A percentile compares a stretch with the other conserved stretches of the same genome.
Conservation (phyloP, 1,284 basidiomycete species). For the Ustilago cynodontis region DNA sequence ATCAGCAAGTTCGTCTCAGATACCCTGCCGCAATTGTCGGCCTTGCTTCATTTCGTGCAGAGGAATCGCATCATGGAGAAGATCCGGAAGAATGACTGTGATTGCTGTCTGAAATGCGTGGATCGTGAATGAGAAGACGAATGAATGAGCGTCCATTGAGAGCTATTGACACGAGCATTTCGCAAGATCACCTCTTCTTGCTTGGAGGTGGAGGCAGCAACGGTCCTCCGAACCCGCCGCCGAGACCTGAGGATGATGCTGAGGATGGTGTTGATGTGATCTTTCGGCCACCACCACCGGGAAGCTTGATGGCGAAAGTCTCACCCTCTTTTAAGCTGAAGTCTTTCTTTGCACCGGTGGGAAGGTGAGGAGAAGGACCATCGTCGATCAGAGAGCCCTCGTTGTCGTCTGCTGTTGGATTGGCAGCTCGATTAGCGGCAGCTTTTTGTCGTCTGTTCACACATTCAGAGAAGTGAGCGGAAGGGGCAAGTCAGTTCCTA, state of each 20-base stretch:
- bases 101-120: neutral
- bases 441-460: conserved; percentile 57
- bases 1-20: neutral
- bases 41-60: neutral
- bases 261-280: conserved; percentile 38
- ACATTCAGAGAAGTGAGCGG: neutral
- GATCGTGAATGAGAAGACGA: neutral
- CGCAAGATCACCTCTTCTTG: conserved; percentile 34
- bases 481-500: conserved; percentile 7
- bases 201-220: conserved; percentile 58
- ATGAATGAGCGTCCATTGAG: neutral
- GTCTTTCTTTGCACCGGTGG: conserved; percentile 83
- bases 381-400: conserved; percentile 24
- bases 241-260: conserved; percentile 28
- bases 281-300: conserved; percentile 46
- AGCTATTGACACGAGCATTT: no score
- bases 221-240: conserved; percentile 29
- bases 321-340: conserved; percentile 96
- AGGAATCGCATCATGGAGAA: neutral
- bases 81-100: conserved; percentile 1
- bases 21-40: conserved; percentile 3
- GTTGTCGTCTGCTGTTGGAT: conserved; percentile 23
- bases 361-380: conserved; percentile 70
- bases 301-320: conserved; percentile 77
- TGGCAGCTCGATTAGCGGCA: conserved; percentile 26